Evolutionary conservation across 352 stramenopile species (phyloP).

Genomic region (Pythium insidiosum): DNA sequence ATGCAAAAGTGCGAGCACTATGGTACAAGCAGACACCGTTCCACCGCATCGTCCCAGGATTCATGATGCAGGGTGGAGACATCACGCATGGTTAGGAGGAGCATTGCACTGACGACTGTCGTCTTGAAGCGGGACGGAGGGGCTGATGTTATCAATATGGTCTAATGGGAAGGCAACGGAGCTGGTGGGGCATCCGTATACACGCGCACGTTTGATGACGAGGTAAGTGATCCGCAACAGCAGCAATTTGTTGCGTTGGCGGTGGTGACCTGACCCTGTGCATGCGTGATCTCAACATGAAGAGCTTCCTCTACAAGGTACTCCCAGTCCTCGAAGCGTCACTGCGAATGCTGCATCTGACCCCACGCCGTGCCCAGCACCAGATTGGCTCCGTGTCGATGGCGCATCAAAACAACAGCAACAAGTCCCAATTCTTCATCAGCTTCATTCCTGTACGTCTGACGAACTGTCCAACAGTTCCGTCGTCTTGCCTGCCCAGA

Average conservation of each 20-base stretch:
- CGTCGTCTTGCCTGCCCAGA: background rate
- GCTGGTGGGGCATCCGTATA: slow-evolving; percentile 93
- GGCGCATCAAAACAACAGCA: slow-evolving; percentile 96
- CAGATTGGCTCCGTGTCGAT: slow-evolving; percentile 93
- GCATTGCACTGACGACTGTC: background rate
- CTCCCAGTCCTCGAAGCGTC: too few species aligned
- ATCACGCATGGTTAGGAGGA: slow-evolving; percentile 69
- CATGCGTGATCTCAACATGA: background rate
- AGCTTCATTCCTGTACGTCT: slow-evolving; percentile 67
- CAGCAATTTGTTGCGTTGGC: background rate
- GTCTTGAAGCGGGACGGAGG: too few species aligned
- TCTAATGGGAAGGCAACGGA: slow-evolving; percentile 88
- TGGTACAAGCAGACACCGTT: slow-evolving; percentile 95
- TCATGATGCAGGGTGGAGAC: slow-evolving; percentile 98
- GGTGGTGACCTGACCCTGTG: background rate
- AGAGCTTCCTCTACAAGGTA: slow-evolving; percentile 88
- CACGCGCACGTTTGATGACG: slow-evolving; percentile 94
- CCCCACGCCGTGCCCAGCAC: too few species aligned
- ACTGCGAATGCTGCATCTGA: too few species aligned
- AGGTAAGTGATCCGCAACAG: slow-evolving; percentile 62
- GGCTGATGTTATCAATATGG: too few species aligned
- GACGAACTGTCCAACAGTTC: too few species aligned
- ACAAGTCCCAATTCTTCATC: slow-evolving; percentile 99
- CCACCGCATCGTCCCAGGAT: slow-evolving; percentile 97
- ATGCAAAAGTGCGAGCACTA: slow-evolving; percentile 31